These are phyloP conservation scores for Scytalidium lignicola DNA, from an alignment of 2,329 filamentous ascomycete genomes.

Conservation along the genomic window DNA sequence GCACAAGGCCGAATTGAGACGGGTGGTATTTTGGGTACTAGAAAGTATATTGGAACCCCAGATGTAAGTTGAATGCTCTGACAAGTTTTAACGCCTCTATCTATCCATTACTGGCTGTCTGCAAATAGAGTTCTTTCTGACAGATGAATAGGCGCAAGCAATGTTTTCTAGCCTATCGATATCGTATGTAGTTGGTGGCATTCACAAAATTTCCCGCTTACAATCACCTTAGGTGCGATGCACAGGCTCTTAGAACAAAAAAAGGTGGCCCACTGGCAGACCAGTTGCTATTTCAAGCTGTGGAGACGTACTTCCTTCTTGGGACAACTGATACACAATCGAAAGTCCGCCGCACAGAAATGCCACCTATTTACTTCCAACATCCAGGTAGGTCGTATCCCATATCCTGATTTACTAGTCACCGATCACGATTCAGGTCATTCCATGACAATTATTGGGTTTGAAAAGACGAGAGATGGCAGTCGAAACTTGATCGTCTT, in stretches of 20 bases:
- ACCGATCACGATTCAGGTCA: constrained; percentile 52
- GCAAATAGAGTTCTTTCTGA: constrained; percentile 5
- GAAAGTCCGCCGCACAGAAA: constrained; percentile 64
- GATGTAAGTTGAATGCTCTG: constrained; percentile 52
- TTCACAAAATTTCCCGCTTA: neutral
- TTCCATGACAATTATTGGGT: constrained; percentile 83
- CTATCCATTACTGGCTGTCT: constrained; percentile 2
- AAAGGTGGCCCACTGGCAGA: constrained; percentile 24
- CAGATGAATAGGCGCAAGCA: constrained; percentile 60
- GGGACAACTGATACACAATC: constrained; percentile 43
- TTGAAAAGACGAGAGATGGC: constrained; percentile 65
- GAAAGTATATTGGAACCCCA: constrained; percentile 92
- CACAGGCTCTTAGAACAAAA: constrained; percentile 52
- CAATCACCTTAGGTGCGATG: constrained; percentile 47
- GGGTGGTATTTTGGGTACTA: constrained; percentile 78
- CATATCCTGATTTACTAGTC: neutral
- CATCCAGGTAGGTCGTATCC: constrained; percentile 53
- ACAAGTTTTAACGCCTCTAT: neutral
- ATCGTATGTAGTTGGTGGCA: constrained; percentile 38
- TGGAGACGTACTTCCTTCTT: constrained; percentile 72
- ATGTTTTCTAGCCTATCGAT: constrained; percentile 68
- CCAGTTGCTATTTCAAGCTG: constrained; percentile 53
- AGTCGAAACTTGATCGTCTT: constrained; percentile 73
- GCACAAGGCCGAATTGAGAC: constrained; percentile 70
- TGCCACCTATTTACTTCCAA: constrained; percentile 88